Conservation (phyloP, 2,329 filamentous ascomycete genomes). For the Paradendryphiella salina region DNA sequence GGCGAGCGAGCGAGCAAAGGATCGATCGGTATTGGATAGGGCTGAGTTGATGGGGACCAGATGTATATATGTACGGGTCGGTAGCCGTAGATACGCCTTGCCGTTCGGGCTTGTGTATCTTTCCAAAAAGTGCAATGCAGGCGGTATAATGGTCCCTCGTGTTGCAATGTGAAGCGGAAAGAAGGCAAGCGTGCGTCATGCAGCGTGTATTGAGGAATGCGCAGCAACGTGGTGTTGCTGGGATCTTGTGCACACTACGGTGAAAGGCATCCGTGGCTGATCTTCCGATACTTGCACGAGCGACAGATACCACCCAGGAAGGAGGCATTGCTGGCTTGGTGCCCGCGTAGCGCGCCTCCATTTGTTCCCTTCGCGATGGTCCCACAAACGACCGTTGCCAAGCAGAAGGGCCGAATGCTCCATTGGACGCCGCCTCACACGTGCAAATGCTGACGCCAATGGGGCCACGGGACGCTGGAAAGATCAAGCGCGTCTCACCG, state of each 20-base stretch:
- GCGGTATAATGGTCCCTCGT: constrained; percentile 4
- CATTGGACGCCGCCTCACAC: constrained; percentile 9
- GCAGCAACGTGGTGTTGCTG: constrained; percentile 12
- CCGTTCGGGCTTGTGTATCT: constrained; percentile 1
- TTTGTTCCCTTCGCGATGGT: not conserved
- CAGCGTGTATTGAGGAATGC: constrained; percentile 21
- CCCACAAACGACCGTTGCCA: no score
- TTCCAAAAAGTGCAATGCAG: constrained; percentile 16
- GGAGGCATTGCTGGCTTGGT: constrained; percentile 1
- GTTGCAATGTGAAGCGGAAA: constrained; percentile 8
- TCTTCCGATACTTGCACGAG: constrained; percentile 4
- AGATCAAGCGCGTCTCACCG: constrained; percentile 17
- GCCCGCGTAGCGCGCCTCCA: not conserved
- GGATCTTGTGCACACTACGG: constrained; percentile 12
- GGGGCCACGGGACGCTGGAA: not conserved
- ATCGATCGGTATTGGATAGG: constrained; percentile 24
- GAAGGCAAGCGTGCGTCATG: constrained; percentile 22
- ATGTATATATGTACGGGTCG: constrained; percentile 18
- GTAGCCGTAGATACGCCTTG: constrained; percentile 4
- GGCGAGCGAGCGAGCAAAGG: constrained; percentile 1
- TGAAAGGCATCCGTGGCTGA: constrained; percentile 26
- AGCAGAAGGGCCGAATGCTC: not conserved
- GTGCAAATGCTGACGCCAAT: constrained; percentile 14
- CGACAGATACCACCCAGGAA: constrained; percentile 1
- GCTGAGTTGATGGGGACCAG: constrained; percentile 25